A percentile compares a stretch with the other conserved stretches of the same genome.
Conservation (phyloP, 1,284 basidiomycete genomes). For the Microbotryum violaceum region DNA sequence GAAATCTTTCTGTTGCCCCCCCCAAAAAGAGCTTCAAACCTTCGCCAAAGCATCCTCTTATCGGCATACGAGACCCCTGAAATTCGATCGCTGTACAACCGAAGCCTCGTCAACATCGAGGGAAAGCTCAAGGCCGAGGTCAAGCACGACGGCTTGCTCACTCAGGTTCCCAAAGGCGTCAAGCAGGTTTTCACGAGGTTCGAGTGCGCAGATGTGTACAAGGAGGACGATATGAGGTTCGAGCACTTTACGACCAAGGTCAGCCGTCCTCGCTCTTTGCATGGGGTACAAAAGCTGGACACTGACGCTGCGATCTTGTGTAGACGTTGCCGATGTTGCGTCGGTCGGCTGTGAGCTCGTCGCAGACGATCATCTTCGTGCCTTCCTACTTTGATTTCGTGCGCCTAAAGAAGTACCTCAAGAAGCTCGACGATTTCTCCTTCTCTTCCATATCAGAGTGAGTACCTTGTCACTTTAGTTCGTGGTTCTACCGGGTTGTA, state of each 20-base stretch:
- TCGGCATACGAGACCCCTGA: constrained; percentile 86
- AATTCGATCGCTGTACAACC: constrained; percentile 68
- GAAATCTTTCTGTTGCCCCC: neutral
- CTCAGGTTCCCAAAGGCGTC: constrained; percentile 64
- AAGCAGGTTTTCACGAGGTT: constrained; percentile 72
- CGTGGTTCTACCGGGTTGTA: neutral
- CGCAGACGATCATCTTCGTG: constrained; percentile 79
- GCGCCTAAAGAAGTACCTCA: constrained; percentile 76
- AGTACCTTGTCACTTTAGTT: constrained; percentile 32
- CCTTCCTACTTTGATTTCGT: constrained; percentile 98
- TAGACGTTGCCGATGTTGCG: constrained; percentile 70
- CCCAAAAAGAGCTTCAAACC: constrained; percentile 60
- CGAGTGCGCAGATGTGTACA: constrained; percentile 61
- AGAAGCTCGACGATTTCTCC: constrained; percentile 57
- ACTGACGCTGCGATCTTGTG: too few relatives aligned
- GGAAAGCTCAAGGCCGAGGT: constrained; percentile 64
- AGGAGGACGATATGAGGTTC: constrained; percentile 82
- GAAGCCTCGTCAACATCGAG: constrained; percentile 66
- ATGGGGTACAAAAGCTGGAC: too few relatives aligned
- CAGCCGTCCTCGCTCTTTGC: constrained; percentile 17
- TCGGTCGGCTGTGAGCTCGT: constrained; percentile 83
- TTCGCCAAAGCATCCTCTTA: constrained; percentile 84
- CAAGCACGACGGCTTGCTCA: constrained; percentile 53
- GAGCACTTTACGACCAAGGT: constrained; percentile 78
- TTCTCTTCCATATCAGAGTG: constrained; percentile 85